Conservation (phyloP, 2,329 filamentous ascomycete species). For the Trichoderma guizhouense region DNA sequence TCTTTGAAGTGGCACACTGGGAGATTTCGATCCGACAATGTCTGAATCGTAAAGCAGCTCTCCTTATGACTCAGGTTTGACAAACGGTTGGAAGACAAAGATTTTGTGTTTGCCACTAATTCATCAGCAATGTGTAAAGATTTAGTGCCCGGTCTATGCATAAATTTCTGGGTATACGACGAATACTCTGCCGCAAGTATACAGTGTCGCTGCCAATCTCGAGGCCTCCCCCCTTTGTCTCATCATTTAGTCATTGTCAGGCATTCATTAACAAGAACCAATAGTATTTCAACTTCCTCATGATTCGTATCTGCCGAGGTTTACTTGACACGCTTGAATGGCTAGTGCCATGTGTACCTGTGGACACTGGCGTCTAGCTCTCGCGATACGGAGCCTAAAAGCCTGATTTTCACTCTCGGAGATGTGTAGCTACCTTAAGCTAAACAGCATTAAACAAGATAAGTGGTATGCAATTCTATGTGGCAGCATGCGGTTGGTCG, state of each 20-base stretch:
- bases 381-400: background rate
- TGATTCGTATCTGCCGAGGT: background rate
- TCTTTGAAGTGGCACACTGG: background rate
- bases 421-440: background rate
- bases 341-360: background rate
- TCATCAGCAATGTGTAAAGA: background rate
- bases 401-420: background rate
- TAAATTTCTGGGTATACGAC: background rate
- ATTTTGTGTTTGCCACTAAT: background rate
- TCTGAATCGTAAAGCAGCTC: background rate
- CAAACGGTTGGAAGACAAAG: background rate
- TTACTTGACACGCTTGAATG: background rate
- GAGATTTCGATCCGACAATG: background rate
- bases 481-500: background rate
- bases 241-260: background rate
- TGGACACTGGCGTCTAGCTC: background rate
- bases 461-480: background rate
- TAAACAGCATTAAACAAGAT: background rate
- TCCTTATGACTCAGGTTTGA: background rate
- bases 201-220: background rate
- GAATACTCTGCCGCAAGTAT: background rate
- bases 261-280: background rate
- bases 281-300: background rate
- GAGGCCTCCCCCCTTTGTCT: background rate
- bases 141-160: background rate